Evolutionary conservation across 352 stramenopile species (phyloP), one percentile per base, ranked within the genome.

Genomic region (Halophytophthora polymorphica): DNA sequence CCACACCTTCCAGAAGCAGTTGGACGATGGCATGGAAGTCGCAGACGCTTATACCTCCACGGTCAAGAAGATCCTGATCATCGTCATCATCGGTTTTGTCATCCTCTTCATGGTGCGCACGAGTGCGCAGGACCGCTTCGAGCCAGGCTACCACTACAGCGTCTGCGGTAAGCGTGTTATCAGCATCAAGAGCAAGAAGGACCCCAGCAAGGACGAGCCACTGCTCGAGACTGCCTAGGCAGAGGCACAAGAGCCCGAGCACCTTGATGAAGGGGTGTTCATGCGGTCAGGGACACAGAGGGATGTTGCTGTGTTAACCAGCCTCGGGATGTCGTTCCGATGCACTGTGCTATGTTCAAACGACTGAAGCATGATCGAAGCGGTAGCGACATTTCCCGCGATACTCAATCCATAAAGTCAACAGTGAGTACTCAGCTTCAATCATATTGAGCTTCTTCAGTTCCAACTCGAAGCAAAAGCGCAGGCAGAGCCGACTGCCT

Each of bases 71-170:
- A 88, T 90, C 48, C 62, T 90, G 28, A 42, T 80, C 21, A 65
- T 86, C 22, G 39, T 88, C 6, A 45, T 85, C 21, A 58, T 88
- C 36, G 78, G 75, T 38, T 77, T 73, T 44, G 57, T 83, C 13
- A 45, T 77, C 21, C 45, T 86, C 44, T 77, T 88, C 55, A 57
- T 81, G 54, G 75, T 88, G 47, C 77, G 80, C 53, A 88, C 77
- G 17, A 61, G 85, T 46, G 65, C 74, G 11, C 42, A 42, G 14
- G 77, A 88, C 60, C 80, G 80, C 36, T 90, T 90, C 44, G 71
- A 70, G 5, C 70, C 74, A 0, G 73, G 73, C 29, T 90, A 88
- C 63, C 70, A 73, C 50, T 83, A 77, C 71, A 76, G 61, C 31
- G 22, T 87, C 28, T 84, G 64, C 33, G 75, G 76, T 48, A 69